phyloP scores from a whole-genome alignment of 1,284 basidiomycete species.

The Marasmius tenuissimus region DNA sequence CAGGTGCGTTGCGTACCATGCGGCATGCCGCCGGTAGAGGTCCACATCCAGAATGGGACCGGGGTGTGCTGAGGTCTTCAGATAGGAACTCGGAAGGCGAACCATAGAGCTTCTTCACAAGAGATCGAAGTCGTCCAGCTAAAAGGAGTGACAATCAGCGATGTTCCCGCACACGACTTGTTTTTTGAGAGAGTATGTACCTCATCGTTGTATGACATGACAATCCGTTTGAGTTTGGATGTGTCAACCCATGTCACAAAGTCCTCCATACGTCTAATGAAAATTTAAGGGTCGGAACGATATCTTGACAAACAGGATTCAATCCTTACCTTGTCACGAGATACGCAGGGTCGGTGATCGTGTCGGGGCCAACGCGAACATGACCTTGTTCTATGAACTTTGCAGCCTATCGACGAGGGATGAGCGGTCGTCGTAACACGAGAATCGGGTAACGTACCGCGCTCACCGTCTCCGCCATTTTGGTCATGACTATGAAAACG shows the following conservation, averaged over 20 bases:
- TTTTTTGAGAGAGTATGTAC: constrained; percentile 40
- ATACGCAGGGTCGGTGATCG: constrained; percentile 95
- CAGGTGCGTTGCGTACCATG: no score
- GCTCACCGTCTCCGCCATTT: constrained; percentile 96
- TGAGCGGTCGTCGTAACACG: constrained; percentile 1
- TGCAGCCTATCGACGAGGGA: constrained; percentile 64
- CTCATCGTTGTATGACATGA: constrained; percentile 98
- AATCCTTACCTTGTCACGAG: constrained; percentile 79
- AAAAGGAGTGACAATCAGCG: constrained; percentile 16
- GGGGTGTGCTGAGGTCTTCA: no score
- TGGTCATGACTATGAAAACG: constrained; percentile 89
- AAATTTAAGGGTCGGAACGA: constrained; percentile 8
- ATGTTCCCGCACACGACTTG: neutral
- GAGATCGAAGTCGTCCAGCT: constrained; percentile 92
- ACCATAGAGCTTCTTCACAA: constrained; percentile 42
- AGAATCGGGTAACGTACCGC: constrained; percentile 59
- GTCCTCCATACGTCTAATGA: constrained; percentile 89
- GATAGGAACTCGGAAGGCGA: no score
- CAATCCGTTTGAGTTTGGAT: constrained; percentile 93
- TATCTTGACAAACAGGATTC: neutral
- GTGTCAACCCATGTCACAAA: constrained; percentile 99
- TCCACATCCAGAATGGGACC: no score
- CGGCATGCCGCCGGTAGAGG: no score
- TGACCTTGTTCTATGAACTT: constrained; percentile 99
- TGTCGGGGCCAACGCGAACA: constrained; percentile 94